These are phyloP conservation scores for Podila minutissima DNA, from an alignment of 192 early-diverging fungal species.

Conservation along the genomic window DNA sequence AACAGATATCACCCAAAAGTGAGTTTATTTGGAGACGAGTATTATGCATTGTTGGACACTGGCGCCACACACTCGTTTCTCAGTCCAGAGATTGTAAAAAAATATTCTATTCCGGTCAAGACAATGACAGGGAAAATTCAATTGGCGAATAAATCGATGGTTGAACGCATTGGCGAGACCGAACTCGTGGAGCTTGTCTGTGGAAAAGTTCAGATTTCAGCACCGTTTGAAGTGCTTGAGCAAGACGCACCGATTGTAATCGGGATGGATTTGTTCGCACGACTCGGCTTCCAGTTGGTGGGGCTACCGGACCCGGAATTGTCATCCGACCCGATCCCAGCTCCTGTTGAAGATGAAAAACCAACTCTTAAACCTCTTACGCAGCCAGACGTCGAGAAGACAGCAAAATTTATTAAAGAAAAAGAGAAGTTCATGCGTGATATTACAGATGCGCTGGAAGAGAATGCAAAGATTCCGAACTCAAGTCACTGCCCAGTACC, in stretches of 20 bases:
- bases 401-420: no score
- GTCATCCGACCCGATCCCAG: background rate
- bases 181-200: constrained; percentile 17
- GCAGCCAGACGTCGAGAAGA: no score
- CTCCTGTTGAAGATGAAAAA: background rate
- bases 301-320: background rate
- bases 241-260: background rate
- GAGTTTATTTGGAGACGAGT: background rate
- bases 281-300: background rate
- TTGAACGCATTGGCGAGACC: constrained; percentile 7
- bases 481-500: no score
- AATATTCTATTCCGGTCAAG: constrained; percentile 4
- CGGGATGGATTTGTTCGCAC: constrained; percentile 9
- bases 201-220: constrained; percentile 16
- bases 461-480: no score
- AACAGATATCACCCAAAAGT: background rate
- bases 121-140: constrained; percentile 7
- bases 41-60: constrained; percentile 5
- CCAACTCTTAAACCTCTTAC: background rate
- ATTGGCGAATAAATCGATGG: constrained; percentile 7
- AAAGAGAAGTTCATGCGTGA: no score
- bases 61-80: constrained; percentile 14
- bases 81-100: constrained; percentile 5
- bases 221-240: constrained; percentile 5
- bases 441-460: no score